phyloP scores from a whole-genome alignment of 371 early-diverging fungal species.

The Syncephalastrum contaminatum region DNA sequence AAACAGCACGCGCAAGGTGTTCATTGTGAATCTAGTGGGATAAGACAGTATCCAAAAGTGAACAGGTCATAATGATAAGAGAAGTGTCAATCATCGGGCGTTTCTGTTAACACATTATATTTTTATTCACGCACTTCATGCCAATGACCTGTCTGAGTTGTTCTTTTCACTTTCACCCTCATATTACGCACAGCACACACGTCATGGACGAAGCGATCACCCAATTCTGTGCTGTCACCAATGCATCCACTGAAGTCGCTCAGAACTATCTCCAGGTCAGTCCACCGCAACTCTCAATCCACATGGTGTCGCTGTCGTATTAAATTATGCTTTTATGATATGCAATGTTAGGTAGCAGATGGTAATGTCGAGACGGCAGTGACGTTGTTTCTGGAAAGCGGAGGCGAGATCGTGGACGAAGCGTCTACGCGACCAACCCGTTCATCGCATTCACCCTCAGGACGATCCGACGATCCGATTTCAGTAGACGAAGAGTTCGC shows the following conservation, averaged over 20 bases:
- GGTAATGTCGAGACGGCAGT: slow-evolving; percentile 43
- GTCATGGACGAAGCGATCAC: slow-evolving; percentile 27
- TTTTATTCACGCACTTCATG: background rate
- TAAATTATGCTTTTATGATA: too few relatives aligned
- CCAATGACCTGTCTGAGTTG: slow-evolving; percentile 2
- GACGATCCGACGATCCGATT: slow-evolving; percentile 4
- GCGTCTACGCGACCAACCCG: background rate
- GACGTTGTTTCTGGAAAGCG: slow-evolving; percentile 37
- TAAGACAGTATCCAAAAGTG: too few relatives aligned
- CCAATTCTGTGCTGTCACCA: slow-evolving; percentile 43
- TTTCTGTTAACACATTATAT: too few relatives aligned
- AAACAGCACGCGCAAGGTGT: too few relatives aligned
- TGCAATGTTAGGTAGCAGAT: slow-evolving; percentile 51
- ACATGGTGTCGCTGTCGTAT: too few relatives aligned
- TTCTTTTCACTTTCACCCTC: slow-evolving; percentile 1
- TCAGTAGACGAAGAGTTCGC: slow-evolving; percentile 49
- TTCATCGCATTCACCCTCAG: background rate
- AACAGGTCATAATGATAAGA: too few relatives aligned
- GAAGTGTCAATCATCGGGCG: too few relatives aligned
- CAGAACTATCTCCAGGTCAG: slow-evolving; percentile 39
- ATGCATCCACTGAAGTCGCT: slow-evolving; percentile 36
- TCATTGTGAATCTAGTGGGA: too few relatives aligned
- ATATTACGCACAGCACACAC: background rate
- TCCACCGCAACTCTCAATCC: background rate
- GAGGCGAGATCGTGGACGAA: slow-evolving; percentile 10